Percentiles rank a stretch among this genome's conserved stretches.
Conservation (phyloP, 1,284 basidiomycete genomes). For the Apiotrichum montevideense region DNA sequence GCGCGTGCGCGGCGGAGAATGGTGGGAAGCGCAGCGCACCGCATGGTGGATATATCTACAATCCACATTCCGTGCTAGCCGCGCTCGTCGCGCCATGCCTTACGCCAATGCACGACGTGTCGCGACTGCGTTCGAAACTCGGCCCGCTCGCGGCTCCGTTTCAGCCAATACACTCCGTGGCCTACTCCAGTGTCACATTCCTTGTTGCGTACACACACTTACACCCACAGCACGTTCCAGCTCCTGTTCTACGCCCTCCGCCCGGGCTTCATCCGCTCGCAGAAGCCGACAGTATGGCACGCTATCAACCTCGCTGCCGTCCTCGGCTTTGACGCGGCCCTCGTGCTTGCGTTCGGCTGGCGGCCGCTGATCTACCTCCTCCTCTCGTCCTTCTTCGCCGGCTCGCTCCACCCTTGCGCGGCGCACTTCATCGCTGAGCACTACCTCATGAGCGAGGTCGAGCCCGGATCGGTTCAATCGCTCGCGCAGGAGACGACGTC, state of each 20-base stretch:
- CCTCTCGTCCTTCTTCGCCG: constrained; percentile 86
- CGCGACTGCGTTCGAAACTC: too few species aligned
- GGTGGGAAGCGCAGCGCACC: too few species aligned
- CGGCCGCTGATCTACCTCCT: constrained; percentile 76
- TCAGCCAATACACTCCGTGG: too few species aligned
- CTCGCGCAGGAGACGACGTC: constrained; percentile 84
- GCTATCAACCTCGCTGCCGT: constrained; percentile 66
- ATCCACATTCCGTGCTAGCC: too few species aligned
- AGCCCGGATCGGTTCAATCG: constrained; percentile 23
- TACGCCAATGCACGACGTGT: not conserved
- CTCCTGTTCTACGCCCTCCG: constrained; percentile 96
- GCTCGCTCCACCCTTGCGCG: constrained; percentile 87
- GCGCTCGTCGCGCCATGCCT: not conserved
- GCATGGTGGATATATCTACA: too few species aligned
- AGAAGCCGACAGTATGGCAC: constrained; percentile 79
- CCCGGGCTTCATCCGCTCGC: constrained; percentile 85
- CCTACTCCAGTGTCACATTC: too few species aligned
- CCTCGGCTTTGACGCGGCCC: constrained; percentile 63
- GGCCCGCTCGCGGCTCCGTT: too few species aligned
- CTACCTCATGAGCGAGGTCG: constrained; percentile 69
- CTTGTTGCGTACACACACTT: not conserved
- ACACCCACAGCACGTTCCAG: constrained; percentile 73
- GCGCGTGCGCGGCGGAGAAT: too few species aligned
- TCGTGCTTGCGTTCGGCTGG: constrained; percentile 60
- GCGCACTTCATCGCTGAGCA: constrained; percentile 98